Percentiles rank a stretch among this genome's conserved stretches.
Conservation (phyloP, 257 asterid genomes). For the Paulownia fortunei region DNA sequence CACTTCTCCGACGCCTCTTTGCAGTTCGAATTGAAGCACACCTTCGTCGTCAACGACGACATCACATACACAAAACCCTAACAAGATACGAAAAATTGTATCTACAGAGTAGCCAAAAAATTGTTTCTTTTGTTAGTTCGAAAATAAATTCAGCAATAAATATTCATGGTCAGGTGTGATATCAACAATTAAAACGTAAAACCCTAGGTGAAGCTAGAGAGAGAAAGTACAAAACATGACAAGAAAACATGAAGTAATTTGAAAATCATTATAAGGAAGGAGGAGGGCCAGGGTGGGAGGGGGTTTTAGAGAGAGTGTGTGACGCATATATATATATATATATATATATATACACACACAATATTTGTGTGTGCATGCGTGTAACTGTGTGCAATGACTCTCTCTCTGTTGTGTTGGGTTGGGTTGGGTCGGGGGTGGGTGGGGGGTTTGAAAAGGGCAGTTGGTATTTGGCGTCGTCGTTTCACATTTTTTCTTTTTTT, state of each 20-base stretch:
- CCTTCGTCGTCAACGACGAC: conserved; percentile 45
- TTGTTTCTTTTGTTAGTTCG: conserved; percentile 16
- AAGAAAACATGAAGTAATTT: conserved; percentile 30
- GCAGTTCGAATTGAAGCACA: conserved; percentile 88
- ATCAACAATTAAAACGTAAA: conserved; percentile 33
- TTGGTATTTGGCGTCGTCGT: conserved; percentile 25
- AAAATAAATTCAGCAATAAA: conserved; percentile 34
- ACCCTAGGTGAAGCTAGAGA: conserved; percentile 44
- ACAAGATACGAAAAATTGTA: neutral
- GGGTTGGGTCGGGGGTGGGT: neutral
- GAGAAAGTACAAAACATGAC: conserved; percentile 29
- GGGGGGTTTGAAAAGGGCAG: neutral
- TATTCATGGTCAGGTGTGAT: conserved; percentile 27
- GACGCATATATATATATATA: conserved; percentile 8
- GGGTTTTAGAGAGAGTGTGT: conserved; percentile 21
- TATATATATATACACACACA: neutral
- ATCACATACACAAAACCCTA: conserved; percentile 42
- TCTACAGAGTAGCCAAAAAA: conserved; percentile 4
- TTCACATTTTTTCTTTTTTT: neutral
- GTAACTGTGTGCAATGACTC: neutral
- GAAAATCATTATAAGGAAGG: conserved; percentile 27
- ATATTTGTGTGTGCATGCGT: neutral
- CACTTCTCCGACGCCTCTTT: conserved; percentile 55
- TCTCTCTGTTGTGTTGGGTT: neutral
- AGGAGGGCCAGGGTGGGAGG: conserved; percentile 29